Evolutionary conservation across 2,329 filamentous ascomycete genomes (phyloP), one percentile per base, ranked within the genome.

Genomic region (Amylocarpus encephaloides): DNA sequence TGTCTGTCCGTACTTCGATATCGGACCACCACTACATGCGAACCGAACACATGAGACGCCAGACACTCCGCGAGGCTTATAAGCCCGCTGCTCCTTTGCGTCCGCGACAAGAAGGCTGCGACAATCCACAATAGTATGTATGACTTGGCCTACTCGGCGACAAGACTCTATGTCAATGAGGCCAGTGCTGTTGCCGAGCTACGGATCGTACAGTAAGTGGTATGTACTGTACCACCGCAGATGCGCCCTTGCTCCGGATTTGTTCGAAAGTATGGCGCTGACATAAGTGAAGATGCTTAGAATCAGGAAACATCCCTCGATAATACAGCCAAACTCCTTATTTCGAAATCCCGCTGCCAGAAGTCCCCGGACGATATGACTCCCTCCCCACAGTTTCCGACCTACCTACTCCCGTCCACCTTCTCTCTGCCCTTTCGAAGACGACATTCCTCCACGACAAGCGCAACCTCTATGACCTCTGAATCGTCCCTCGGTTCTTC

Each of bases 401-500:
- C 62, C 54, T 81, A 75, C 60, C 67, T 81, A 22, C 69, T 80
- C 18, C 75, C 77, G 10, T 74, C 68, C 18, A n/a, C 43, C 61
- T 67, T 80, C 56, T 68, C 66, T 41, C 68, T 77, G 39, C 69
- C 73, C 55, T 68, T 68, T 38, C 70, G 71, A 45, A 71, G 71
- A 51, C 67, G 67, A 36, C 54, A 59, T 19, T 52, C 57, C 18
- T 67, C 68, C 9, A 61, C 66, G 11, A 65, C 64, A n/a, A 61
- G 55, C 49, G 55, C 55, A 29, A 48, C 50, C 6, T 57, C 55
- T 15, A 48, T 47, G 5, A 53, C 59, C 16, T 55, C 62, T 19
- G 51, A 62, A 10, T 67, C 70, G 26, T 67, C 67, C 6, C 59
- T 70, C 16, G 66, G 63, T 59, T 64, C 59, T 41, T 72, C 70